Evolutionary conservation across 2,329 filamentous ascomycete species (phyloP).

Genomic region (Fusarium palustre): DNA sequence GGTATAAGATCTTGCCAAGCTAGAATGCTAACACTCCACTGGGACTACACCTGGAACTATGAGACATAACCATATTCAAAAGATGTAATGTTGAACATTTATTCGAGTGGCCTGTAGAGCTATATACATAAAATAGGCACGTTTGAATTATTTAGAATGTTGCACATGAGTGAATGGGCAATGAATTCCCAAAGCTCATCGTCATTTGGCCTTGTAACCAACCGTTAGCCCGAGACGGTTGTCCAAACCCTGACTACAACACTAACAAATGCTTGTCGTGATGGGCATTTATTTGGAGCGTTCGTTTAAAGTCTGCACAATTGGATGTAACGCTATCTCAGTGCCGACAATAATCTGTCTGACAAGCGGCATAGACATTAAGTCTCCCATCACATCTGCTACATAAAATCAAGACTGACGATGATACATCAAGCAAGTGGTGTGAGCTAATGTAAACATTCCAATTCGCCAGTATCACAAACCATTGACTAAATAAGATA

Average conservation of each 20-base stretch:
- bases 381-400: neutral
- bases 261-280: too few species aligned
- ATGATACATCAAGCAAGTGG: neutral
- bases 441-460: conserved; percentile 15
- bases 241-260: neutral
- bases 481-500: conserved; percentile 14
- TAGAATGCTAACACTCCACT: neutral
- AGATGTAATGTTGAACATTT: too few species aligned
- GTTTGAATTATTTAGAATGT: neutral
- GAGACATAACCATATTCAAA: too few species aligned
- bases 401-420: neutral
- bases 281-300: too few species aligned
- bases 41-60: too few species aligned
- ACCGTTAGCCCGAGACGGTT: neutral
- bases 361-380: neutral
- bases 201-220: neutral
- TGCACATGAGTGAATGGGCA: neutral
- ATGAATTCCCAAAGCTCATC: neutral
- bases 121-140: neutral
- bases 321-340: neutral
- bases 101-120: too few species aligned
- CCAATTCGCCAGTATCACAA: conserved; percentile 36
- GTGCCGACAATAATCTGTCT: too few species aligned
- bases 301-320: too few species aligned
- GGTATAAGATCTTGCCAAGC: neutral